These are phyloP conservation scores for Torulaspora indica DNA, from an alignment of 805 yeast genomes.

Conservation along the genomic window DNA sequence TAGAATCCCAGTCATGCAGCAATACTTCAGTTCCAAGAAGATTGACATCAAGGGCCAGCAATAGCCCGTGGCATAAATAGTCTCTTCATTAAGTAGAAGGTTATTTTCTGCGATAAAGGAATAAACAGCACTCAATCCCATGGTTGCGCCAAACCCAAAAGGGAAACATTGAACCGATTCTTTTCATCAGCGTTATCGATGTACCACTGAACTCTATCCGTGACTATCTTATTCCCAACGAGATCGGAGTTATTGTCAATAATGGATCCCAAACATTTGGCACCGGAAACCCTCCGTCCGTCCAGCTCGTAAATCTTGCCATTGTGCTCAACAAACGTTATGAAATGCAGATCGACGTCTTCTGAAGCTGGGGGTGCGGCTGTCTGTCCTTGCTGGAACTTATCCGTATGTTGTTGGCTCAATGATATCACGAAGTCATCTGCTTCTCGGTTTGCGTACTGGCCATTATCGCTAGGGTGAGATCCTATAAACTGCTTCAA, in stretches of 20 bases:
- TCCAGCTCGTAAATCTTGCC: constrained; percentile 76
- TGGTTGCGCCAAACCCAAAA: constrained; percentile 69
- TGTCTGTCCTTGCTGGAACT: constrained; percentile 51
- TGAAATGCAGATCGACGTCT: constrained; percentile 65
- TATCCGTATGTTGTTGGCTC: constrained; percentile 20
- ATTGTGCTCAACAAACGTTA: constrained; percentile 59
- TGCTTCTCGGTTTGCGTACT: constrained; percentile 40
- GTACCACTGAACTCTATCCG: constrained; percentile 58
- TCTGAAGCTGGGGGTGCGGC: constrained; percentile 58
- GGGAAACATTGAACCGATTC: constrained; percentile 61
- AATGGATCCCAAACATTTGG: constrained; percentile 46
- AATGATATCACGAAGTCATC: constrained; percentile 34
- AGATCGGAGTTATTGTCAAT: constrained; percentile 42
- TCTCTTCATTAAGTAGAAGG: background rate
- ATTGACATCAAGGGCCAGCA: constrained; percentile 89
- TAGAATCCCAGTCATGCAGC: constrained; percentile 36
- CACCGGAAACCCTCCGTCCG: constrained; percentile 71
- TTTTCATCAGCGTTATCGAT: constrained; percentile 57
- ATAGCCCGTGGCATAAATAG: constrained; percentile 6
- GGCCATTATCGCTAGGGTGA: constrained; percentile 36
- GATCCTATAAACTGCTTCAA: constrained; percentile 19
- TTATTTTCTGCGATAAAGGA: background rate
- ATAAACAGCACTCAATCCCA: constrained; percentile 33
- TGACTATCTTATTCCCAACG: constrained; percentile 47
- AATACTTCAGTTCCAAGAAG: constrained; percentile 43